A percentile compares a stretch with the other conserved stretches of the same genome.
Conservation (phyloP, 176 grass and related monocot genomes). For the Oryza longistaminata region DNA sequence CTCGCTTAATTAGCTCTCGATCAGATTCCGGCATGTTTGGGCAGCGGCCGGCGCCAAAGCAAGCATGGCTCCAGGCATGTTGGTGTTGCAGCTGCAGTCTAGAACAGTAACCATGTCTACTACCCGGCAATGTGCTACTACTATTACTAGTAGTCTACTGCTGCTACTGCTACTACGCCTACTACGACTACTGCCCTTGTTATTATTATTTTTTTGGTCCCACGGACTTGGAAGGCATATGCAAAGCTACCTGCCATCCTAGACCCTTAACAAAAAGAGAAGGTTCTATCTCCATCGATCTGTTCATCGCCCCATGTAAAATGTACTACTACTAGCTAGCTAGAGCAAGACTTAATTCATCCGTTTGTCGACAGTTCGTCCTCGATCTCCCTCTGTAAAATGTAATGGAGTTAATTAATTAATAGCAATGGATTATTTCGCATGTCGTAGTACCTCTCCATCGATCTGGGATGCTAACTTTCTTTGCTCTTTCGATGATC, state of each 20-base stretch:
- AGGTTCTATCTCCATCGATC: conserved; percentile 19
- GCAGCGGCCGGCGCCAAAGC: not conserved
- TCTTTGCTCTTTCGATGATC: conserved; percentile 26
- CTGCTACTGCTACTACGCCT: not conserved
- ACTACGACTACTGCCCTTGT: conserved; percentile 23
- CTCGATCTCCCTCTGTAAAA: conserved; percentile 32
- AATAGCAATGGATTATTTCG: not conserved
- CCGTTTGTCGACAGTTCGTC: not conserved
- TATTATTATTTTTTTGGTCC: conserved; percentile 50
- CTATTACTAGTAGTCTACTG: conserved; percentile 32
- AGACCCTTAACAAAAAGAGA: conserved; percentile 31
- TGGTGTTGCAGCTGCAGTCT: conserved; percentile 1
- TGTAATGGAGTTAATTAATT: conserved; percentile 28
- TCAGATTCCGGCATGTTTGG: not conserved
- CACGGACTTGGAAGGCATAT: conserved; percentile 46
- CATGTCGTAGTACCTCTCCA: not conserved
- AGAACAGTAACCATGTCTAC: conserved; percentile 24
- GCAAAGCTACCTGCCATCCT: conserved; percentile 46
- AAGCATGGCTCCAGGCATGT: not conserved
- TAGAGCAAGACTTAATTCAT: not conserved
- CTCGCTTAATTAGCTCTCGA: not conserved
- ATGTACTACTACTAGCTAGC: conserved; percentile 16
- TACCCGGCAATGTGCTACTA: conserved; percentile 19
- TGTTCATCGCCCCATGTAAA: conserved; percentile 27
- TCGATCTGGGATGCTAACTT: conserved; percentile 4